phyloP scores from a whole-genome alignment of 495 filamentous ascomycete species.

The Penicillium paradoxum region DNA sequence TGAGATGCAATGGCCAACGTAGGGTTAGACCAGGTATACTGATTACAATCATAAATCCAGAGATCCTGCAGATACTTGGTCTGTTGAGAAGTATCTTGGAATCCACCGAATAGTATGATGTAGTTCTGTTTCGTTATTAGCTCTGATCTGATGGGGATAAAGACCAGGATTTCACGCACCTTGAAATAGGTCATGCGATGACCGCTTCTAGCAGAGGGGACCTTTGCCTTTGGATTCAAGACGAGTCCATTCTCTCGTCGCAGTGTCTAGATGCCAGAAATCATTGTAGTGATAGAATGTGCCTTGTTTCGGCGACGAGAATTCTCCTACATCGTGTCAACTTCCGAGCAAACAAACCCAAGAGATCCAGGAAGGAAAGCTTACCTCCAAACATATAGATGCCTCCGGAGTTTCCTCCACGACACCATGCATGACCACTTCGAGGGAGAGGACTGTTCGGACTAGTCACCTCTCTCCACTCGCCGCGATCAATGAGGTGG shows the following conservation, averaged over 20 bases:
- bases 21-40: slow-evolving; percentile 73
- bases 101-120: slow-evolving; percentile 73
- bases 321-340: slow-evolving; percentile 39
- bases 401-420: slow-evolving; percentile 77
- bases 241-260: slow-evolving; percentile 80
- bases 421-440: slow-evolving; percentile 88
- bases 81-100: slow-evolving; percentile 90
- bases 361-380: slow-evolving; percentile 1
- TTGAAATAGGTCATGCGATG: slow-evolving; percentile 96
- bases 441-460: slow-evolving; percentile 89
- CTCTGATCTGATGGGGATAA: slow-evolving; percentile 23
- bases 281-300: slow-evolving; percentile 99
- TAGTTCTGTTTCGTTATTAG: slow-evolving; percentile 46
- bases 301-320: slow-evolving; percentile 84
- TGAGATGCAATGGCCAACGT: slow-evolving; percentile 65
- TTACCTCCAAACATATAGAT: slow-evolving; percentile 86
- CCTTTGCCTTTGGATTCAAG: slow-evolving; percentile 82
- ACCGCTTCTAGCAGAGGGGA: slow-evolving; percentile 83
- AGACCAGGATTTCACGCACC: slow-evolving; percentile 21
- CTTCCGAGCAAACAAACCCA: slow-evolving; percentile 38
- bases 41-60: slow-evolving; percentile 65
- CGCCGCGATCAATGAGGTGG: slow-evolving; percentile 78
- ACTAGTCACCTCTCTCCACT: slow-evolving; percentile 83
- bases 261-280: slow-evolving; percentile 87
- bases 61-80: slow-evolving; percentile 79